phyloP scores from a whole-genome alignment of 192 early-diverging fungal genomes.

The Coemansia sp. region DNA sequence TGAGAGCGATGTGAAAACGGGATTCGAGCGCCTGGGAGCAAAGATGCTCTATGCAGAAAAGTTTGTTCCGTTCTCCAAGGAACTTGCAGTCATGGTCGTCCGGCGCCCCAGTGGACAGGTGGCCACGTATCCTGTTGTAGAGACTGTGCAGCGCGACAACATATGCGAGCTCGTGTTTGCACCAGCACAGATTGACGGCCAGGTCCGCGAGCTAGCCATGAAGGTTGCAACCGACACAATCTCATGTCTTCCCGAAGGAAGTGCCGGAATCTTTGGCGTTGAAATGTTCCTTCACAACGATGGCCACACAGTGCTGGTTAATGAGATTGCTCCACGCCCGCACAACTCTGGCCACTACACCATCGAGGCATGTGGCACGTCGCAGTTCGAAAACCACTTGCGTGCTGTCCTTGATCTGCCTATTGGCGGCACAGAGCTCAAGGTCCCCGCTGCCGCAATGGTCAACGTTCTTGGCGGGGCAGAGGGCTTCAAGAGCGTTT shows the following conservation, averaged over 20 bases:
- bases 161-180: slow-evolving; percentile 96
- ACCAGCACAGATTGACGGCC: slow-evolving; percentile 93
- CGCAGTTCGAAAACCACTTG: slow-evolving; percentile 95
- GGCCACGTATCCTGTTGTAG: slow-evolving; percentile 88
- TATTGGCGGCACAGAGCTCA: slow-evolving; percentile 81
- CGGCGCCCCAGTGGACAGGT: slow-evolving; percentile 62
- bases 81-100: slow-evolving; percentile 98
- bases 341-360: slow-evolving; percentile 99
- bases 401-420: slow-evolving; percentile 90
- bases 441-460: slow-evolving; percentile 92
- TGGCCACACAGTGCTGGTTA: slow-evolving; percentile 79
- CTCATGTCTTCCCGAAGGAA: slow-evolving; percentile 65
- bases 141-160: slow-evolving; percentile 96
- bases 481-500: slow-evolving; percentile 61
- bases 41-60: slow-evolving; percentile 90
- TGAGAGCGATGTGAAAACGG: slow-evolving; percentile 62
- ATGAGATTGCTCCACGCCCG: slow-evolving; percentile 98
- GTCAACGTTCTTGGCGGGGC: slow-evolving; percentile 89
- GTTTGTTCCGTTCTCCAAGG: slow-evolving; percentile 89
- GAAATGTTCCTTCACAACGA: slow-evolving; percentile 95
- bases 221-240: slow-evolving; percentile 85
- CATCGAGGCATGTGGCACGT: slow-evolving; percentile 95
- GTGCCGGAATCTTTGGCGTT: slow-evolving; percentile 93
- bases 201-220: slow-evolving; percentile 68
- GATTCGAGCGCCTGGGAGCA: slow-evolving; percentile 44